Evolutionary conservation across 1,284 basidiomycete species (phyloP), one percentile per base, ranked within the genome.

Genomic region (Puccinia novopanici): DNA sequence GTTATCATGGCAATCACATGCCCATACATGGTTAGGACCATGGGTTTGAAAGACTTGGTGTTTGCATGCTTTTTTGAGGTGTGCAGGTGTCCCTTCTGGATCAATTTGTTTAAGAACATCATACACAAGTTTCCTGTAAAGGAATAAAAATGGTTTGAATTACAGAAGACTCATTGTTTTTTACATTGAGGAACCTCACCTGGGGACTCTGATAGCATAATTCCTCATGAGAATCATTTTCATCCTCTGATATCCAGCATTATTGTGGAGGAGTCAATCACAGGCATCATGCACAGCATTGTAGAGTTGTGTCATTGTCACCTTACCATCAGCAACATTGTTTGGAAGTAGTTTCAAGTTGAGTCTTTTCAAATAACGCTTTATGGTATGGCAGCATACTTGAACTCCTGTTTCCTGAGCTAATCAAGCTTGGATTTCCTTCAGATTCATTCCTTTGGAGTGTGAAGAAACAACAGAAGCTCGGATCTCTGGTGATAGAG

Each of bases 1-100:
- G 10, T 71, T 71, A 27, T 71, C 68, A 50, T 71, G 68, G 15
- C 68, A 42, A 71, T 71, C 45, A 30, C n/a, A 19, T 4, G 68
- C 19, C 68, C 68, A 71, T 17, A n/a, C n/a, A n/a, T n/a, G n/a
- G n/a, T n/a, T n/a, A n/a, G n/a, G n/a, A n/a, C n/a, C n/a, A n/a
- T n/a, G 45, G 22, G 59, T 63, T 40, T 24, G 15, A 40, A 40
- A 63, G 1, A 63, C 5, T 2, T 15, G 34, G 0, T 34, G 5
- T 5, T 22, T 40, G 19, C 59, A 63, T 19, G 34, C 34, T 1
- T 40, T 15, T 17, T 17, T 17, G 2, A 40, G 34, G 6, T 17
- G 59, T 22, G 59, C 8, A 4, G 59, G 34, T 6, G 40, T 40
- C 4, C 59, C 59, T 40, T 63, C 34, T 30, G 59, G 59, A 63